Conservation (phyloP, 108 stramenopile species). For the Cylindrotheca fusiformis region DNA sequence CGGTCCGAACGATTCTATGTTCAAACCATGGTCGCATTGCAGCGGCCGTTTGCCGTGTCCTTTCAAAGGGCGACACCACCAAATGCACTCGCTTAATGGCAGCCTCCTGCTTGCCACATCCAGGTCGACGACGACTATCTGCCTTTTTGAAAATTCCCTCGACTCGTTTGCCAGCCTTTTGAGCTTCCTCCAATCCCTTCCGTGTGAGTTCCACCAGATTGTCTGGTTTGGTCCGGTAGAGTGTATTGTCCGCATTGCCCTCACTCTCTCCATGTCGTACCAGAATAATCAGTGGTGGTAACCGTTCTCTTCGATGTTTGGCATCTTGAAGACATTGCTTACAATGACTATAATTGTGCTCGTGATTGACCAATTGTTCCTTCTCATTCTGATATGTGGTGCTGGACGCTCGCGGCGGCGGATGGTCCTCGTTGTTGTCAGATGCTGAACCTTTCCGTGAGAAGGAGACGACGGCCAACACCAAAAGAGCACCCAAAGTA, state of each 20-base stretch:
- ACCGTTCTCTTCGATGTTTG: slow-evolving; percentile 8
- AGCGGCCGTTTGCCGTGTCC: slow-evolving; percentile 43
- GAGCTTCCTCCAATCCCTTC: slow-evolving; percentile 51
- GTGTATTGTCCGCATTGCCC: slow-evolving; percentile 34
- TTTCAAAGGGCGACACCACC: slow-evolving; percentile 53
- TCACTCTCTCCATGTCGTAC: slow-evolving; percentile 40
- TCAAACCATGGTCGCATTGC: slow-evolving; percentile 20
- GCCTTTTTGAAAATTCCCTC: slow-evolving; percentile 26
- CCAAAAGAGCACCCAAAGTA: too few species aligned
- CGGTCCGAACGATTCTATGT: slow-evolving; percentile 24
- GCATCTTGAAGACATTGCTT: background rate
- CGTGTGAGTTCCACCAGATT: slow-evolving; percentile 44
- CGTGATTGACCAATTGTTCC: too few species aligned
- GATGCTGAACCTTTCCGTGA: too few species aligned
- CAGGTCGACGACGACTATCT: background rate
- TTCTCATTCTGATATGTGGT: too few species aligned
- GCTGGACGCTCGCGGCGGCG: too few species aligned
- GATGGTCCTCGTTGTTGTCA: too few species aligned
- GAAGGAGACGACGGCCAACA: too few species aligned
- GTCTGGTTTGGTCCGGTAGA: slow-evolving; percentile 32
- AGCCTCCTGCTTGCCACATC: background rate
- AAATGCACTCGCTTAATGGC: slow-evolving; percentile 25
- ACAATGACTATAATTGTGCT: too few species aligned
- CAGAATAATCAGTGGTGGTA: slow-evolving; percentile 34
- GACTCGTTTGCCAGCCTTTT: slow-evolving; percentile 45